A percentile compares a stretch with the other conserved stretches of the same genome.
These are phyloP conservation scores for Tricladium varicosporioides DNA, from an alignment of 2,329 filamentous ascomycete genomes.

Conservation along the genomic window DNA sequence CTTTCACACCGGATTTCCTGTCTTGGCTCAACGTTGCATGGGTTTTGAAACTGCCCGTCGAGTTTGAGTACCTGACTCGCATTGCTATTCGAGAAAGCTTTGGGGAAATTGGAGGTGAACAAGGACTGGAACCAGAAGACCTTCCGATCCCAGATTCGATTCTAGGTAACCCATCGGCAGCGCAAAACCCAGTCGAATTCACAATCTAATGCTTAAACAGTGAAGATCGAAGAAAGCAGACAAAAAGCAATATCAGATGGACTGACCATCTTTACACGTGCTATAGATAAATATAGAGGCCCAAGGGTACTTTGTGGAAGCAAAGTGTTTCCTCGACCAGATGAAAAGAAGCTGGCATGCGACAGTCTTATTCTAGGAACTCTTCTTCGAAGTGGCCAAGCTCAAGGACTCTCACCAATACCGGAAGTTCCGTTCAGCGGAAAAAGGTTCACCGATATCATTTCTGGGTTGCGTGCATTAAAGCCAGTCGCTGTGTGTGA, in stretches of 20 bases:
- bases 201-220: background rate
- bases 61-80: background rate
- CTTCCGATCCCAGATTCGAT: background rate
- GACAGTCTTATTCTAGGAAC: background rate
- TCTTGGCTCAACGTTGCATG: background rate
- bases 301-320: background rate
- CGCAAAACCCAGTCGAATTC: background rate
- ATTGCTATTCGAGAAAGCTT: background rate
- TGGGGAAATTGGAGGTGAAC: background rate
- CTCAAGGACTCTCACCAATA: background rate
- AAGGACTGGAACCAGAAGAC: background rate
- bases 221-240: background rate
- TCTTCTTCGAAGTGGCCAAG: background rate
- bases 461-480: background rate
- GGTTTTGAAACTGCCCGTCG: background rate
- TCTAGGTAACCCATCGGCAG: background rate
- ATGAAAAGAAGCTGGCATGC: background rate
- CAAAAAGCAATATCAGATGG: background rate
- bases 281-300: background rate
- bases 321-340: background rate
- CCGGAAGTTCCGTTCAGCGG: background rate
- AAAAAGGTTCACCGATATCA: background rate
- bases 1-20: background rate
- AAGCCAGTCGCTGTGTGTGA: background rate
- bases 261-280: background rate